Evolutionary conservation across 495 filamentous ascomycete genomes (phyloP).

Genomic region (Coniosporium apollinis): DNA sequence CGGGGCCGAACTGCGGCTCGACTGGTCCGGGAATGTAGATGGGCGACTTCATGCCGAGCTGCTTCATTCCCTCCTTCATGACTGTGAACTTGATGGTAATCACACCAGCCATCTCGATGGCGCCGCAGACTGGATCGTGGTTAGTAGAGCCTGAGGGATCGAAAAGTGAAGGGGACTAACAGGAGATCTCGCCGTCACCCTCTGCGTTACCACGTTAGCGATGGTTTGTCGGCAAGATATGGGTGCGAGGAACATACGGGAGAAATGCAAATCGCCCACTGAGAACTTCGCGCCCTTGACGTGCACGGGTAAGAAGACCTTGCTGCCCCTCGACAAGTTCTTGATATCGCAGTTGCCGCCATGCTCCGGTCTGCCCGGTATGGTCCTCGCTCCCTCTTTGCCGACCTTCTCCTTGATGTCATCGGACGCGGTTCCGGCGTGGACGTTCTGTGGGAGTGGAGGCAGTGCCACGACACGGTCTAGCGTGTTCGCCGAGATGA

Average conservation of each 20-base stretch:
- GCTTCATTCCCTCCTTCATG: slow-evolving; percentile 65
- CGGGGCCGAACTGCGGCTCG: slow-evolving; percentile 78
- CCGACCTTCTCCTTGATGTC: slow-evolving; percentile 58
- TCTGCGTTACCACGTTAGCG: slow-evolving; percentile 23
- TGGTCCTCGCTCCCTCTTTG: slow-evolving; percentile 72
- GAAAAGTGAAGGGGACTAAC: slow-evolving; percentile 1
- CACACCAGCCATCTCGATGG: slow-evolving; percentile 90
- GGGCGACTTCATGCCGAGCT: slow-evolving; percentile 67
- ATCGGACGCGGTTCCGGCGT: slow-evolving; percentile 49
- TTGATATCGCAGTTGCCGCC: slow-evolving; percentile 64
- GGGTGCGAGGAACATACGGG: slow-evolving; percentile 25
- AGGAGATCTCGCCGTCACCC: slow-evolving; percentile 87
- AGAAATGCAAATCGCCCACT: slow-evolving; percentile 86
- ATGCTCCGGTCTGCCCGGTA: slow-evolving; percentile 60
- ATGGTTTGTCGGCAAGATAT: neutral
- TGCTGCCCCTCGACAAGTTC: slow-evolving; percentile 69
- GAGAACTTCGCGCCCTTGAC: slow-evolving; percentile 81
- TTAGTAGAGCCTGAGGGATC: no score
- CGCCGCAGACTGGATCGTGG: no score
- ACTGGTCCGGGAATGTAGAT: slow-evolving; percentile 85
- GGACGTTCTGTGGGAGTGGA: slow-evolving; percentile 51
- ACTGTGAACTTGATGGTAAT: slow-evolving; percentile 87
- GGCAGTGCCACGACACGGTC: slow-evolving; percentile 67
- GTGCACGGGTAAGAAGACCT: slow-evolving; percentile 77
- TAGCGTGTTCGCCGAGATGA: slow-evolving; percentile 50